Base-by-base conservation (phyloP, 1,139 yeast species). In the Sugiyamaella paludigena region DNA sequence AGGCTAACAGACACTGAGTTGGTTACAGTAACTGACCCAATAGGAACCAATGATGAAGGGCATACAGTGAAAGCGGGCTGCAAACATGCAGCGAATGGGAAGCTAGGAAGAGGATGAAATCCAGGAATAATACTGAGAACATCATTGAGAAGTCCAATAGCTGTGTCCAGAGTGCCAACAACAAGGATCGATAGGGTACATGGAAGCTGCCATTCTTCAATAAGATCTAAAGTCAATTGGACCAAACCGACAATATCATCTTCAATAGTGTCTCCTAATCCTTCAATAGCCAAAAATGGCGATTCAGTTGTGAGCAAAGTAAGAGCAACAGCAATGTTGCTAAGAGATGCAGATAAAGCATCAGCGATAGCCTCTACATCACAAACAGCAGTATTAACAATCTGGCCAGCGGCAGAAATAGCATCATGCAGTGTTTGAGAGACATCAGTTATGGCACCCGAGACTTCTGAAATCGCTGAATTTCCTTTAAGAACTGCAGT, bases 211-310 rank as follows among this genome's bases (percentile, higher is more conserved):
- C 38, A 36, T 12, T 30, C 47, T 27, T 52, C 43, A 3, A 55
- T 54, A 36, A 55, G 46, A 36, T 45, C 54, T 8, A 47, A 40
- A 26, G 47, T 50, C 13, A 52, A 46, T 10, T 36, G 30, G 5
- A 39, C 34, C 13, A 45, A 36, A 13, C 38, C 9, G 2, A 15
- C 34, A 30, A 44, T 27, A 37, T 44, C 48, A 13, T 26, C 19
- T 12, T 15, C 35, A 31, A 35, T 30, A 11, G 26, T 13, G 9
- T 16, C 34, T 12, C 15, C 27, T 11, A 44, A 31, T 11, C 36
- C 37, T 13, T 30, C 24, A 11, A 38, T 19, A 38, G 19, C 29
- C 31, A 39, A 13, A 2, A 12, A n/a, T 11, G 41, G 41, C 19
- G 24, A 24, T 15, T 24, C 31, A 12, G 30, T 24, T 13, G 33